Evolutionary conservation across 345 rosid species (phyloP).

Genomic region (Ceriops zippeliana): DNA sequence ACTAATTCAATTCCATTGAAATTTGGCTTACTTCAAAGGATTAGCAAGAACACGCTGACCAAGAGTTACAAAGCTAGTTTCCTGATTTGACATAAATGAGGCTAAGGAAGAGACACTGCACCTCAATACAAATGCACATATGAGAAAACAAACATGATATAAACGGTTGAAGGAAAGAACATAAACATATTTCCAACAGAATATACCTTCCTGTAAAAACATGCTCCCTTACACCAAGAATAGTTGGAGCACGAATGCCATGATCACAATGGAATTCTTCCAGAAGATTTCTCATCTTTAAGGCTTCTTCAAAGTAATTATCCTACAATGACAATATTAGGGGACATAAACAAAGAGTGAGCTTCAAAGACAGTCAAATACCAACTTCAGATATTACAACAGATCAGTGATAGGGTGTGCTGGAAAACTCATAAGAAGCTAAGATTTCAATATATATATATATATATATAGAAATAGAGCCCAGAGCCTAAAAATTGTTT

Average conservation of each 20-base stretch:
- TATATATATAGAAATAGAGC: too few relatives aligned
- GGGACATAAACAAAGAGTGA: not conserved
- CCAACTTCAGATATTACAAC: not conserved
- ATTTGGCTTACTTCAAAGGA: slow-evolving; percentile 78
- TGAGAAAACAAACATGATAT: slow-evolving; percentile 1
- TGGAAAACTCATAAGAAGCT: too few relatives aligned
- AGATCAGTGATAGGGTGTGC: not conserved
- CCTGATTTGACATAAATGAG: slow-evolving; percentile 94
- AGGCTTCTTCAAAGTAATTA: slow-evolving; percentile 97
- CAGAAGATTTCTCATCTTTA: slow-evolving; percentile 95
- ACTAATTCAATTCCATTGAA: not conserved
- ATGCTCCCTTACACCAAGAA: slow-evolving; percentile 97
- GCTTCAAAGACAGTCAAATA: not conserved
- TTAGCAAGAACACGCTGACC: slow-evolving; percentile 96
- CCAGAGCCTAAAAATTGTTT: too few relatives aligned
- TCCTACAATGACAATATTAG: slow-evolving; percentile 44
- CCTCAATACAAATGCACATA: slow-evolving; percentile 15
- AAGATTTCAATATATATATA: too few relatives aligned
- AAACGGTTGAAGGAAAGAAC: not conserved
- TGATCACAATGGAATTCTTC: slow-evolving; percentile 83
- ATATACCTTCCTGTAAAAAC: slow-evolving; percentile 91
- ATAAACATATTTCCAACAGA: slow-evolving; percentile 5
- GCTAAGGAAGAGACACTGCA: slow-evolving; percentile 98
- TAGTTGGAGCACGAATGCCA: slow-evolving; percentile 88
- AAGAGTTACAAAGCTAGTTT: slow-evolving; percentile 85